Percentiles rank a stretch among this genome's conserved stretches.
phyloP scores from a whole-genome alignment of 305 asterid species.

The Solanum chacoense region DNA sequence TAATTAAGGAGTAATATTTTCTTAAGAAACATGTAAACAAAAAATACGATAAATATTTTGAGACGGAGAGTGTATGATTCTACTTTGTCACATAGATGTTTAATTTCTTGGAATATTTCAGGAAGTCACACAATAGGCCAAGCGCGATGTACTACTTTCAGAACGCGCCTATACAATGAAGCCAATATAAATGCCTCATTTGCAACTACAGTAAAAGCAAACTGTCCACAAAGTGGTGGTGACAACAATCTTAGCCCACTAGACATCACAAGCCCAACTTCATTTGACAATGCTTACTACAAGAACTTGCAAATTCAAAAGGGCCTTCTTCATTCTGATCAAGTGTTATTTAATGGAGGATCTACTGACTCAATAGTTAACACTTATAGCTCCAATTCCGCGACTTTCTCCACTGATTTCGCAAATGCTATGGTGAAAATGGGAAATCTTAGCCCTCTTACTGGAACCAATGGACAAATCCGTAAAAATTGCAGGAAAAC shows the following conservation, averaged over 20 bases:
- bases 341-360: conserved; percentile 47
- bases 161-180: conserved; percentile 48
- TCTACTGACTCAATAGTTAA: conserved; percentile 47
- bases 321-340: conserved; percentile 68
- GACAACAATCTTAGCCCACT: conserved; percentile 46
- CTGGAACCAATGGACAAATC: conserved; percentile 56
- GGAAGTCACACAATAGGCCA: conserved; percentile 60
- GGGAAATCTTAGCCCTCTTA: conserved; percentile 61
- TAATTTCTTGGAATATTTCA: background rate
- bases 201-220: conserved; percentile 19
- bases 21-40: background rate
- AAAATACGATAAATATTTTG: background rate
- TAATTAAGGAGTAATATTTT: background rate
- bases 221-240: conserved; percentile 51
- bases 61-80: background rate
- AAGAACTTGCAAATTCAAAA: conserved; percentile 17
- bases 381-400: conserved; percentile 26
- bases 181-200: conserved; percentile 44
- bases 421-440: conserved; percentile 58
- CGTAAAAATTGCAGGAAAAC: conserved; percentile 37
- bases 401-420: conserved; percentile 46
- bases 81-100: background rate
- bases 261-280: conserved; percentile 29
- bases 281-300: conserved; percentile 48
- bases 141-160: conserved; percentile 52